Conservation (phyloP, 1,284 basidiomycete species). For the Ganoderma resinaceum region DNA sequence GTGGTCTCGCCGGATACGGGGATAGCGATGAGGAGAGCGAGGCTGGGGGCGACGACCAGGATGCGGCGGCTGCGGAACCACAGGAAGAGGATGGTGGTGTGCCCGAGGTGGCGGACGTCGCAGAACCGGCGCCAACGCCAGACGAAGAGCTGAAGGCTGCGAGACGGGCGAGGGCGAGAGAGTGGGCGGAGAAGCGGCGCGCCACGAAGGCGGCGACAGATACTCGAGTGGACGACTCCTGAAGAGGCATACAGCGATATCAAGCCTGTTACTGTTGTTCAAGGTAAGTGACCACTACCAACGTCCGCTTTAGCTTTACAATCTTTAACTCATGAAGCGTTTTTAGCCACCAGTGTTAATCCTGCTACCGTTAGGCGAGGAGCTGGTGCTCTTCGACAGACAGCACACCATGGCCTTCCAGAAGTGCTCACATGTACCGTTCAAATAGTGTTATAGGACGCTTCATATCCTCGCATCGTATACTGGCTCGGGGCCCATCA, state of each 20-base stretch:
- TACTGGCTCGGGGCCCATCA: too few species aligned
- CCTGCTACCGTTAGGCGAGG: neutral
- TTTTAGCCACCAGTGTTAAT: neutral
- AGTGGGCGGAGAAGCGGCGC: constrained; percentile 60
- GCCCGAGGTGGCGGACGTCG: neutral
- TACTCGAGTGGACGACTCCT: neutral
- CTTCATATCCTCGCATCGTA: too few species aligned
- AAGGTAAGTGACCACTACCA: neutral
- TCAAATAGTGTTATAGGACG: neutral
- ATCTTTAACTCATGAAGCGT: neutral
- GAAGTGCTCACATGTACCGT: neutral
- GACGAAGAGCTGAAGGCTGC: constrained; percentile 53
- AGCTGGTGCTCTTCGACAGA: neutral
- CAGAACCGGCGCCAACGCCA: constrained; percentile 34
- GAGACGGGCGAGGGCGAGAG: constrained; percentile 57
- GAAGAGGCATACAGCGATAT: neutral
- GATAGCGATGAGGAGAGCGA: constrained; percentile 52
- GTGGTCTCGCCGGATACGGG: constrained; percentile 64
- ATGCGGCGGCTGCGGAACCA: constrained; percentile 13
- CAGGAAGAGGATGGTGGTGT: neutral
- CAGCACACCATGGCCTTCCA: neutral
- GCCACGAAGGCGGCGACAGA: constrained; percentile 22
- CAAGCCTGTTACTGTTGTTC: neutral
- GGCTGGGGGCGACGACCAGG: constrained; percentile 9
- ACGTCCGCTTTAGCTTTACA: neutral